phyloP scores from a whole-genome alignment of 106 monocot genomes.

The Cymbidium sinense region DNA sequence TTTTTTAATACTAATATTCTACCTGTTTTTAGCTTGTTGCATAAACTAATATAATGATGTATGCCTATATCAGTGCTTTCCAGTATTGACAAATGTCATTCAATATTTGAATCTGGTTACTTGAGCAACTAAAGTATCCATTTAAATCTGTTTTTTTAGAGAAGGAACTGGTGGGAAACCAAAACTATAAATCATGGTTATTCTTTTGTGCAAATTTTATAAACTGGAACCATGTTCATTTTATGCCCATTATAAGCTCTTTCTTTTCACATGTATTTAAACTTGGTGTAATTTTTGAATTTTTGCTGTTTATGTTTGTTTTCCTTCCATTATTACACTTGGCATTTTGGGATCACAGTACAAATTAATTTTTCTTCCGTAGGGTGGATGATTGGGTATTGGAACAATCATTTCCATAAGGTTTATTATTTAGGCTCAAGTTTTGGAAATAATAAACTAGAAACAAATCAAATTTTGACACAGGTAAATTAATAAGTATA shows the following conservation, averaged over 20 bases:
- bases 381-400: background rate
- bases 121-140: background rate
- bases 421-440: background rate
- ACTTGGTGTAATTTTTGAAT: too few relatives aligned
- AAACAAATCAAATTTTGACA: background rate
- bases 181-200: background rate
- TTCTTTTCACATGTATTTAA: too few relatives aligned
- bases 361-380: background rate
- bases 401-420: background rate
- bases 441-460: background rate
- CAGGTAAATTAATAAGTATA: background rate
- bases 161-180: background rate
- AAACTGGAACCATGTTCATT: background rate
- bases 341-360: too few relatives aligned
- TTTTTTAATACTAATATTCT: background rate
- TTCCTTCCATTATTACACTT: too few relatives aligned
- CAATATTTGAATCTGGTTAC: background rate
- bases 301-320: too few relatives aligned
- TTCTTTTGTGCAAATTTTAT: background rate
- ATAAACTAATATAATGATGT: background rate
- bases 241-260: too few relatives aligned
- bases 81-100: background rate
- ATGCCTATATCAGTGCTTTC: background rate
- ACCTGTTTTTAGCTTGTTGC: background rate
- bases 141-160: background rate